These are phyloP conservation scores for Entonaema liquescens DNA, from an alignment of 495 filamentous ascomycete species.

Conservation along the genomic window DNA sequence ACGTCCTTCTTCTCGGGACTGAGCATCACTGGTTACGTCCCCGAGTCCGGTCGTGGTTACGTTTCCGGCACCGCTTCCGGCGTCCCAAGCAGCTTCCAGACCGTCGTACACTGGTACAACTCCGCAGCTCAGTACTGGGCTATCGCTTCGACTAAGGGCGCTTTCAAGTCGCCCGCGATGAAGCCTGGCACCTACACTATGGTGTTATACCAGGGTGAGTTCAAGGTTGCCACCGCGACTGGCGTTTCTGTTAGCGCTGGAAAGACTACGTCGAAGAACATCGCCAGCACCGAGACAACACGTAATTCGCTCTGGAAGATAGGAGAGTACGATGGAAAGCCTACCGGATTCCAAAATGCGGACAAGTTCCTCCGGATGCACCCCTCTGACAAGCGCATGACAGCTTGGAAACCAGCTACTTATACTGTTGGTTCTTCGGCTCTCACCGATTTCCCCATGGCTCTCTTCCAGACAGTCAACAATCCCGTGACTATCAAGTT, in stretches of 20 bases:
- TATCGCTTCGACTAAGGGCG: conserved; percentile 59
- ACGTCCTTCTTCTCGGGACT: conserved; percentile 68
- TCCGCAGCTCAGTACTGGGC: conserved; percentile 70
- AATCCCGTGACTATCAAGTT: conserved; percentile 69
- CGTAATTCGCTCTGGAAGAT: conserved; percentile 68
- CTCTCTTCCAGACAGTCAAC: conserved; percentile 69
- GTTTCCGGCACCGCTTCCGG: conserved; percentile 67
- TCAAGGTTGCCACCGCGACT: conserved; percentile 60
- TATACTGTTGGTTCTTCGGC: conserved; percentile 66
- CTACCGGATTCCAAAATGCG: conserved; percentile 71
- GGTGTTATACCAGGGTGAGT: conserved; percentile 72
- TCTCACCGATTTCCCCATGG: conserved; percentile 69
- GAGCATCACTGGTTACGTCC: conserved; percentile 65
- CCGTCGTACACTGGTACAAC: conserved; percentile 74
- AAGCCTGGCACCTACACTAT: conserved; percentile 73
- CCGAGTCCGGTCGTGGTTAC: conserved; percentile 61
- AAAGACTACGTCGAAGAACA: conserved; percentile 59
- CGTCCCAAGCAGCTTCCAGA: conserved; percentile 56
- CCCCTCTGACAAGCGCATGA: conserved; percentile 69
- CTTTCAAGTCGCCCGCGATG: conserved; percentile 71
- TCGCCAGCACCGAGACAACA: conserved; percentile 58
- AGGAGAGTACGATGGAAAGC: conserved; percentile 69
- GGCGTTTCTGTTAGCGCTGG: conserved; percentile 64
- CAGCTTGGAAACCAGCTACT: conserved; percentile 64
- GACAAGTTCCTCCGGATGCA: conserved; percentile 73